These are phyloP conservation scores for Pinus tabuliformis DNA, from an alignment of 75 land plant genomes.

Conservation along the genomic window DNA sequence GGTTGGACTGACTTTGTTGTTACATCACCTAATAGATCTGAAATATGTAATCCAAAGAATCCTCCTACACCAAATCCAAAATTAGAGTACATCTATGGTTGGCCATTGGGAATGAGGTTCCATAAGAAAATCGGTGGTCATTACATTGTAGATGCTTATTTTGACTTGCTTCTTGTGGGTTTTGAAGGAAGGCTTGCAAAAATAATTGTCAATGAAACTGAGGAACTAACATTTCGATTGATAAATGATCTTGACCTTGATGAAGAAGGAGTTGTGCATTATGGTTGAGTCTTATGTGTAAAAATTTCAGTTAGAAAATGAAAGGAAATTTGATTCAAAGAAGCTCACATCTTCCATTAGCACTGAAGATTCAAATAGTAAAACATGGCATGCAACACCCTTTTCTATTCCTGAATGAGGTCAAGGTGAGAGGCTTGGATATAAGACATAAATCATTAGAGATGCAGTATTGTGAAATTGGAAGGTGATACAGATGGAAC, in stretches of 20 bases:
- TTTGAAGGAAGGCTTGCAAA: slow-evolving; percentile 68
- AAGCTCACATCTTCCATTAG: too few species aligned
- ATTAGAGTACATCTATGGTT: slow-evolving; percentile 66
- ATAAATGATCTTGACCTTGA: slow-evolving; percentile 76
- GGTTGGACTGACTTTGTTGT: too few species aligned
- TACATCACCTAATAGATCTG: neutral
- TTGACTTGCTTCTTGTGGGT: slow-evolving; percentile 67
- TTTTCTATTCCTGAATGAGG: too few species aligned
- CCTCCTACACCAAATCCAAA: slow-evolving; percentile 4
- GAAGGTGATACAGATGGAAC: too few species aligned
- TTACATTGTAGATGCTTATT: slow-evolving; percentile 77
- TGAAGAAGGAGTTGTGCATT: slow-evolving; percentile 23
- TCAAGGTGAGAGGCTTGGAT: too few species aligned
- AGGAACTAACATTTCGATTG: slow-evolving; percentile 52
- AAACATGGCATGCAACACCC: too few species aligned
- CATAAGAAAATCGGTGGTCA: slow-evolving; percentile 59
- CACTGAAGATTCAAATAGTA: too few species aligned
- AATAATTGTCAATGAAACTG: slow-evolving; percentile 34
- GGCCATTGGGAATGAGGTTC: slow-evolving; percentile 76
- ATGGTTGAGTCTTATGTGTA: too few species aligned
- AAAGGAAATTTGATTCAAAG: too few species aligned
- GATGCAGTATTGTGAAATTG: too few species aligned
- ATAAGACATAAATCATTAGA: too few species aligned
- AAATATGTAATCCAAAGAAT: slow-evolving; percentile 8
- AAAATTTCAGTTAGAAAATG: too few species aligned